Conservation (phyloP, 2,329 filamentous ascomycete genomes). For the Fusarium napiforme region DNA sequence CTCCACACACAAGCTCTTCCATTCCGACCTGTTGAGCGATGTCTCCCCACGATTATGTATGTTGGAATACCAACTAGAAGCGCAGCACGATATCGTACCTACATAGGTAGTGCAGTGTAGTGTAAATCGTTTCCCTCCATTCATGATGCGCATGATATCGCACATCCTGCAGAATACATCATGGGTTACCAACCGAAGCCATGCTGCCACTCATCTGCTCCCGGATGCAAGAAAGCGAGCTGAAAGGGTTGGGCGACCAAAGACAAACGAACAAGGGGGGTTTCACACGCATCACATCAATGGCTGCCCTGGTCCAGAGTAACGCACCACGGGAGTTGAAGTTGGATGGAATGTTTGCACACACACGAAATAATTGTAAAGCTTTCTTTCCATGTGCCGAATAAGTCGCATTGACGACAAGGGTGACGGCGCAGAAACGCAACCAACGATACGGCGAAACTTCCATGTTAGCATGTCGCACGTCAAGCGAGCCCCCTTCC, state of each 20-base stretch:
- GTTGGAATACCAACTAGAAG: constrained; percentile 1
- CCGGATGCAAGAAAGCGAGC: constrained; percentile 38
- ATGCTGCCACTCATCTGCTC: constrained; percentile 30
- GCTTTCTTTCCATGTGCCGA: constrained; percentile 39
- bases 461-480: constrained; percentile 8
- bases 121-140: constrained; percentile 9
- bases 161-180: constrained; percentile 28
- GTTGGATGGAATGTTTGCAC: constrained; percentile 20
- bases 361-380: constrained; percentile 22
- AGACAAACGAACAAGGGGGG: constrained; percentile 34
- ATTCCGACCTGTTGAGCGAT: constrained; percentile 8
- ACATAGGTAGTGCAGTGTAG: not conserved
- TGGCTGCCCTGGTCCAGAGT: constrained; percentile 16
- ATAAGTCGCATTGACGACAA: constrained; percentile 34
- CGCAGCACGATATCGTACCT: constrained; percentile 3
- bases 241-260: constrained; percentile 26
- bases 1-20: constrained; percentile 25
- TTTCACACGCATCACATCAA: constrained; percentile 6
- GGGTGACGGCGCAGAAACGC: constrained; percentile 19
- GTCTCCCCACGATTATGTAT: constrained; percentile 8
- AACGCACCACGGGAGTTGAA: constrained; percentile 38
- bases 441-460: constrained; percentile 22
- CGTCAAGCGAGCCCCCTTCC: constrained; percentile 17
- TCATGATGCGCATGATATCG: constrained; percentile 26
- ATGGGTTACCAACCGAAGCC: constrained; percentile 22